Base-by-base conservation (phyloP, 352 stramenopile genomes). In the Thraustotheca clavata region DNA sequence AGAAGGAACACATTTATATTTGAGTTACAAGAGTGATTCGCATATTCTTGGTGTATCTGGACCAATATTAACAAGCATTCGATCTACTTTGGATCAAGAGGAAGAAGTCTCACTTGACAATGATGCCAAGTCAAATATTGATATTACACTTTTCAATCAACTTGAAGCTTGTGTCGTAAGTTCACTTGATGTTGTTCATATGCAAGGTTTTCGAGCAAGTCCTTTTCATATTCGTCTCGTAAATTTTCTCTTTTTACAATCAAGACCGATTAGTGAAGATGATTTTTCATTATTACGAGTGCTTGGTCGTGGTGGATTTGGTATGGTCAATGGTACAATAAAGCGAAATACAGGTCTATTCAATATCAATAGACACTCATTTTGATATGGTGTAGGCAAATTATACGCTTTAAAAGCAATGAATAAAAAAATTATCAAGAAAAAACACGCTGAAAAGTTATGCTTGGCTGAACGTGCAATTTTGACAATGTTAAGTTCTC, bases 241-340 rank as follows among this genome's bases (percentile, higher is more conserved):
- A 26, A 80, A 89, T n/a, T 98, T 97, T 67, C 67, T 97, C 33
- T 97, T 86, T 67, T 73, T 97, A 52, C 81, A 94, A 73, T 91
- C 95, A 67, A 77, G 83, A 33, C 80, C 76, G 40, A 84, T 98
- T 22, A 86, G 83, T 20, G 91, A 98, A 67, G 88, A 97, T 38
- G 94, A 98, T 67, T 99, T 99, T 69, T 96, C 92, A 35, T 72
- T 97, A 20, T 95, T 99, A 67, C 83, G 96, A 49, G 87, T 98
- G 43, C 79, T 99, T 26, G 96, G 96, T 24, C 80, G 95, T 50
- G 96, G 96, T 46, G 96, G 96, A 20, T 99, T 99, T 70, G 96
- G 95, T 46, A 91, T 97, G 76, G 95, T 98, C 27, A 97, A 96
- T 74, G 96, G 93, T 49, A 98, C 94, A 62, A 98, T 98, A 74